These are phyloP conservation scores for Ruellia speciosa DNA, from an alignment of 305 asterid species.

Conservation along the genomic window DNA sequence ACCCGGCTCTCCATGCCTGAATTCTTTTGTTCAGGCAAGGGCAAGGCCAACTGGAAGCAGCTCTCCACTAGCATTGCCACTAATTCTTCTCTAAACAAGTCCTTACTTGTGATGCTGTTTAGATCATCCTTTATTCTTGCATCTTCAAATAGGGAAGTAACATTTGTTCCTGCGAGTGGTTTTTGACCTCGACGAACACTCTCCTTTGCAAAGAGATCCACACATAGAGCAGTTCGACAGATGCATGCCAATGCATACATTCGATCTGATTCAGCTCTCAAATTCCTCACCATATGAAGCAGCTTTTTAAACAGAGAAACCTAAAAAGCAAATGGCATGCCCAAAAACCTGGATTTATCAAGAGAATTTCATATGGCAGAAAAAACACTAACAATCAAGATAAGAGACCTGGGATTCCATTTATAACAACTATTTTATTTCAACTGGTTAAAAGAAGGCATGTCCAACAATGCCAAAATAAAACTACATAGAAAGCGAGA, in stretches of 20 bases:
- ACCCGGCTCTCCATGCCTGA: constrained; percentile 97
- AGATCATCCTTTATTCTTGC: constrained; percentile 75
- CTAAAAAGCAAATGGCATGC: constrained; percentile 32
- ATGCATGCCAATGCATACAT: constrained; percentile 97
- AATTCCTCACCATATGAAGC: constrained; percentile 89
- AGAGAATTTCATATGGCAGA: neutral
- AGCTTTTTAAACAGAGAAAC: constrained; percentile 78
- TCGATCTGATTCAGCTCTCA: constrained; percentile 93
- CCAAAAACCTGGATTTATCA: constrained; percentile 4
- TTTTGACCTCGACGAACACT: constrained; percentile 93
- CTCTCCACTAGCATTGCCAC: constrained; percentile 95
- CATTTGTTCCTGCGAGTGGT: constrained; percentile 88
- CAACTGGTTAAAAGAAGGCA: neutral
- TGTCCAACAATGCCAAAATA: neutral
- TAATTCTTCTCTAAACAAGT: constrained; percentile 87
- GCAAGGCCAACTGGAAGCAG: constrained; percentile 90
- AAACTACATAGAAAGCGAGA: neutral
- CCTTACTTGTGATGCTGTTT: constrained; percentile 66
- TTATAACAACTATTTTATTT: neutral
- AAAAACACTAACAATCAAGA: neutral
- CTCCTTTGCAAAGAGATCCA: constrained; percentile 91
- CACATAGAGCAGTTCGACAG: constrained; percentile 93
- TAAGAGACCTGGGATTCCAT: neutral
- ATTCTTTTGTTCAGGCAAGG: constrained; percentile 84
- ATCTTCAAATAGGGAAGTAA: constrained; percentile 89